Evolutionary conservation across 768 basidiomycete genomes (phyloP).

Genomic region (Termitomyces heimii): DNA sequence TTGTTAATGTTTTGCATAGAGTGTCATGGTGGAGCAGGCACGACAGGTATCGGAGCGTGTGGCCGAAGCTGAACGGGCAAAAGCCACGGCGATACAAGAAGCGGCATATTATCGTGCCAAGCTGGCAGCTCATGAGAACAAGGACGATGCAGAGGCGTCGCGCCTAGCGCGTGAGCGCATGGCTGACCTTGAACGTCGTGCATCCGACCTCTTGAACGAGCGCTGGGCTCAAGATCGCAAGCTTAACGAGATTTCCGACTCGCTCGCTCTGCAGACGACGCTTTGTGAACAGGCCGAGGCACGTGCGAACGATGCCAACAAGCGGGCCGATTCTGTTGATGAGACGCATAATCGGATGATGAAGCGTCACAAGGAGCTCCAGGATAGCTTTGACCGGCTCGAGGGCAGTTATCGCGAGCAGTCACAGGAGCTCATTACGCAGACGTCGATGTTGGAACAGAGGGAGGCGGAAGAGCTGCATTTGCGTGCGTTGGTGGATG

Average conservation of each 20-base stretch:
- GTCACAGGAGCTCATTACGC: conserved; percentile 62
- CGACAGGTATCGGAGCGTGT: conserved; percentile 71
- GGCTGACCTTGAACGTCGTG: conserved; percentile 65
- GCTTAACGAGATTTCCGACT: conserved; percentile 64
- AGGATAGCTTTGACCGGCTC: conserved; percentile 50
- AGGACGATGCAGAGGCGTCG: conserved; percentile 55
- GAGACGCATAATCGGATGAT: conserved; percentile 57
- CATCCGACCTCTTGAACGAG: conserved; percentile 56
- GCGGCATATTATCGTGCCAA: conserved; percentile 96
- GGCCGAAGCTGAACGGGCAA: conserved; percentile 72
- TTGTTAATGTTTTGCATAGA: conserved; percentile 31
- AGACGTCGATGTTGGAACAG: conserved; percentile 71
- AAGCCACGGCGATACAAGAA: conserved; percentile 81
- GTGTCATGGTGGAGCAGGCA: conserved; percentile 71
- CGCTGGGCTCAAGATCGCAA: conserved; percentile 64
- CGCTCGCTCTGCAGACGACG: conserved; percentile 70
- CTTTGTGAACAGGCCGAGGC: conserved; percentile 77
- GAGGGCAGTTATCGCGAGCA: conserved; percentile 73
- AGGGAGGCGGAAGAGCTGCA: conserved; percentile 72
- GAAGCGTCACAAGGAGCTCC: conserved; percentile 65
- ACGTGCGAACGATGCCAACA: conserved; percentile 64
- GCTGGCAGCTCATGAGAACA: conserved; percentile 76
- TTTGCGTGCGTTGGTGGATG: conserved; percentile 62
- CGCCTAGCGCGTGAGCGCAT: conserved; percentile 78
- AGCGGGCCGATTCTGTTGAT: conserved; percentile 72